Base-by-base conservation (phyloP, 768 basidiomycete genomes). In the Hypsizygus marmoreus region DNA sequence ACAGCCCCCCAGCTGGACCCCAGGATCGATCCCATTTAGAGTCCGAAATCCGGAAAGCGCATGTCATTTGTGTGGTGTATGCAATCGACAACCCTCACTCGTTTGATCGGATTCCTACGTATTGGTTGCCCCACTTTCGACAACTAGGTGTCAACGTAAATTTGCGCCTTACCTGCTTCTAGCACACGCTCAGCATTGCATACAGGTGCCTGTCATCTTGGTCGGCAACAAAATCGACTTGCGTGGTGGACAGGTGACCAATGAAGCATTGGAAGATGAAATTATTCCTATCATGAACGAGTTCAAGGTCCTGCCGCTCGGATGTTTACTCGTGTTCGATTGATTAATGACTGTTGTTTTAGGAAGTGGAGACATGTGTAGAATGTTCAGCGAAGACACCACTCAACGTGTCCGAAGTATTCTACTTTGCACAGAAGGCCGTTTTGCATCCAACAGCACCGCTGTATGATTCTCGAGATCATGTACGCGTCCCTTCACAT, bases 151-250 rank as follows among this genome's bases (percentile, higher is more conserved):
- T 98, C 58, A 99, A 99, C 73, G 95, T 94, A 60, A 55, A 77
- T 54, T 26, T 8, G 20, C 12, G 43, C 43, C 30, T 43, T 44
- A 22, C 17, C 16, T 40, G 24, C 14, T 26, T 2, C 37, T 30
- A 22, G 13, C 33, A 11, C 20, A 32, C 34, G 29, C 55, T 28
- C 30, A 44, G 30, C 28, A 51, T 44, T 55, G 47, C 55, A 41
- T 47, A 4, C 53, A 95, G 93, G 86, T 98, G 6, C 95, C 95
- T 5, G 94, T 97, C 30, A 95, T 99, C 51, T 77, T 99, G 24
- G 91, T 97, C 19, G 95, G 95, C 42, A 99, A 99, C 73, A 99
- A 98, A 73, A 99, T 98, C 35, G 95, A 99, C 67, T 68, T 97
- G 37, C 78, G 95, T 13, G 93, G 91, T 4, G 95, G 94, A 2